phyloP scores from a whole-genome alignment of 140 eudicot genomes.

The Ambrosia hybrid region DNA sequence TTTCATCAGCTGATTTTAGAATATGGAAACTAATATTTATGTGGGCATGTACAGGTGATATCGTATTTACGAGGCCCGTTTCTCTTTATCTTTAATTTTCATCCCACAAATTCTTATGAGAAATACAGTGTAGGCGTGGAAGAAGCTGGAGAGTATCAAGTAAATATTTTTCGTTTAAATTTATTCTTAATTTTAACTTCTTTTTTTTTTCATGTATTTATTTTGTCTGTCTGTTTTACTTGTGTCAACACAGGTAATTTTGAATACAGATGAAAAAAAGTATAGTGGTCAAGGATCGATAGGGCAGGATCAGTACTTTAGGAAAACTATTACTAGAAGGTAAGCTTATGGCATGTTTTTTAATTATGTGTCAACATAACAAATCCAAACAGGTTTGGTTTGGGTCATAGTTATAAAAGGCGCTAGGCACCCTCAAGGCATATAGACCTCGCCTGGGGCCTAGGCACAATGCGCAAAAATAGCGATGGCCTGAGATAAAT shows the following conservation, averaged over 20 bases:
- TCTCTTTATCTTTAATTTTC: slow-evolving; percentile 84
- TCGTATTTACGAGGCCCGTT: slow-evolving; percentile 84
- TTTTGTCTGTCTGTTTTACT: slow-evolving; percentile 1
- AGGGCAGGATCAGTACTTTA: slow-evolving; percentile 50
- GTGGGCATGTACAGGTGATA: slow-evolving; percentile 58
- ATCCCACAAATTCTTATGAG: slow-evolving; percentile 69
- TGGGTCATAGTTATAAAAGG: too few species aligned
- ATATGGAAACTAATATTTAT: neutral
- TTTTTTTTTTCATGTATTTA: neutral
- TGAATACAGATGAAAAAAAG: slow-evolving; percentile 81
- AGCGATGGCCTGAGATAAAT: too few species aligned
- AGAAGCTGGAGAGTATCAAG: slow-evolving; percentile 99
- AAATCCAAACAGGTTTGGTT: too few species aligned
- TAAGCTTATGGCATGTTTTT: slow-evolving; percentile 16
- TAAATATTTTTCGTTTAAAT: slow-evolving; percentile 30
- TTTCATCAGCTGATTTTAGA: neutral
- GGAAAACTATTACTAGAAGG: slow-evolving; percentile 76
- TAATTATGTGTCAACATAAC: neutral
- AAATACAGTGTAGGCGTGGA: slow-evolving; percentile 79
- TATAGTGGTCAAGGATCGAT: slow-evolving; percentile 80
- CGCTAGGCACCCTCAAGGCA: too few species aligned
- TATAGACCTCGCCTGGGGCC: too few species aligned
- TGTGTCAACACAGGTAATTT: slow-evolving; percentile 43
- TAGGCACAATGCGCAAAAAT: too few species aligned
- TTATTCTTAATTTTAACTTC: neutral